Evolutionary conservation across 768 basidiomycete species (phyloP).

Genomic region (Tricholoma bakamatsutake): DNA sequence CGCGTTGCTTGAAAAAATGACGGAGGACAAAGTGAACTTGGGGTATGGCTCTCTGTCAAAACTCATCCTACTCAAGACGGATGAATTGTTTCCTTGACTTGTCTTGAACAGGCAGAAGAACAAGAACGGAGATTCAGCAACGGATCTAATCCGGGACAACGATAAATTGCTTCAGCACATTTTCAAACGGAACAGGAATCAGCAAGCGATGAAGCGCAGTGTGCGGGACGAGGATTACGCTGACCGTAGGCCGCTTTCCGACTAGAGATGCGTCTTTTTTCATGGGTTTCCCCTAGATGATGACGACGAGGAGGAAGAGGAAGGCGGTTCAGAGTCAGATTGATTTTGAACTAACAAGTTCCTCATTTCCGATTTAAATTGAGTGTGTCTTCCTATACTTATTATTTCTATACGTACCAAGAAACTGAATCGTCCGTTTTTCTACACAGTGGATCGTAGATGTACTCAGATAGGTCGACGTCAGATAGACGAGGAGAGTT

Average conservation of each 20-base stretch:
- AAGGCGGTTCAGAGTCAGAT: conserved; percentile 29
- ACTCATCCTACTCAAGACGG: conserved; percentile 15
- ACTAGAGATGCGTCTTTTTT: neutral
- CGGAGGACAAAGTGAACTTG: conserved; percentile 55
- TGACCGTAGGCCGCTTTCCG: conserved; percentile 35
- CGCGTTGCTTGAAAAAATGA: neutral
- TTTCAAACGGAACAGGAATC: conserved; percentile 50
- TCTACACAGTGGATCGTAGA: neutral
- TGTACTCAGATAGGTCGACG: neutral
- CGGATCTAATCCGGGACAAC: conserved; percentile 48
- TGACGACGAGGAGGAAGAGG: conserved; percentile 19
- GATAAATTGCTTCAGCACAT: conserved; percentile 46
- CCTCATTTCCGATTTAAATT: neutral
- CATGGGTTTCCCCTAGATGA: conserved; percentile 11
- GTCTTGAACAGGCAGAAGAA: conserved; percentile 54
- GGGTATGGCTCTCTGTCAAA: conserved; percentile 75
- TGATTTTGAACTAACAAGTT: conserved; percentile 1
- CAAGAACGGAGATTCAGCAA: conserved; percentile 52
- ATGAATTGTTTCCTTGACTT: neutral
- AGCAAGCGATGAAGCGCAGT: conserved; percentile 21
- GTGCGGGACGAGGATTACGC: conserved; percentile 61
- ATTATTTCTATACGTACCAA: neutral
- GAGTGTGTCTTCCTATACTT: neutral
- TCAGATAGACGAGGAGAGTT: neutral
- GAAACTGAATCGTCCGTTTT: neutral